These are phyloP conservation scores for Hymenoscyphus infarciens DNA, from an alignment of 2,329 filamentous ascomycete species.

Conservation along the genomic window DNA sequence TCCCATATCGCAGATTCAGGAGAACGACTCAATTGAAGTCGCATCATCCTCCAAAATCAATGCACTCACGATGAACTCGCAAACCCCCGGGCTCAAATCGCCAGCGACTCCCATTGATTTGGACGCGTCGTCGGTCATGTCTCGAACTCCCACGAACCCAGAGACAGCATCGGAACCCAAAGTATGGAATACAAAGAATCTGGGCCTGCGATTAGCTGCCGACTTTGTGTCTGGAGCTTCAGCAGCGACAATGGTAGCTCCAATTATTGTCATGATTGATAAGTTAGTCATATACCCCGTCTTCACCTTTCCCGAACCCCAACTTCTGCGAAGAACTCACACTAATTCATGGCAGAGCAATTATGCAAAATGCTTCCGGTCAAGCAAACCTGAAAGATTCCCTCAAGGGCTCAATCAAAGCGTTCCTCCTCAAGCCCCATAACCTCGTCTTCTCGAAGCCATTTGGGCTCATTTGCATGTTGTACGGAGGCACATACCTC, in stretches of 20 bases:
- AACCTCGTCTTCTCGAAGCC: conserved; percentile 60
- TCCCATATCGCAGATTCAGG: neutral
- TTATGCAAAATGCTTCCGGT: conserved; percentile 80
- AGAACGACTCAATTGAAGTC: conserved; percentile 4
- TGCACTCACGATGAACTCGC: conserved; percentile 21
- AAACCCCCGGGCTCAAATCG: conserved; percentile 18
- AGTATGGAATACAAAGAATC: conserved; percentile 72
- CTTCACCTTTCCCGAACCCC: conserved; percentile 5
- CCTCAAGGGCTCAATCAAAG: conserved; percentile 53
- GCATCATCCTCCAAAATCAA: conserved; percentile 11
- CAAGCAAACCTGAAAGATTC: conserved; percentile 56
- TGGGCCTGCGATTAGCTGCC: conserved; percentile 62
- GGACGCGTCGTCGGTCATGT: conserved; percentile 12
- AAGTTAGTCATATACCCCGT: conserved; percentile 47
- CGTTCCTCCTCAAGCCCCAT: conserved; percentile 58
- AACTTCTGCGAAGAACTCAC: neutral
- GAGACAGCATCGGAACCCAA: conserved; percentile 20
- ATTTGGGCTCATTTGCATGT: conserved; percentile 64
- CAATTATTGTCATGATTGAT: conserved; percentile 84
- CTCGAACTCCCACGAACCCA: conserved; percentile 16
- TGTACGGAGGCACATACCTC: conserved; percentile 87
- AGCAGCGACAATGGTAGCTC: conserved; percentile 74
- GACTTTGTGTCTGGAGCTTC: conserved; percentile 67
- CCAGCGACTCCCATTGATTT: conserved; percentile 15
- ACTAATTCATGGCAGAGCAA: conserved; percentile 50